Percentiles rank a stretch among this genome's conserved stretches.
These are phyloP conservation scores for Taphrina pruni DNA, from an alignment of 1,139 yeast genomes.

Conservation along the genomic window DNA sequence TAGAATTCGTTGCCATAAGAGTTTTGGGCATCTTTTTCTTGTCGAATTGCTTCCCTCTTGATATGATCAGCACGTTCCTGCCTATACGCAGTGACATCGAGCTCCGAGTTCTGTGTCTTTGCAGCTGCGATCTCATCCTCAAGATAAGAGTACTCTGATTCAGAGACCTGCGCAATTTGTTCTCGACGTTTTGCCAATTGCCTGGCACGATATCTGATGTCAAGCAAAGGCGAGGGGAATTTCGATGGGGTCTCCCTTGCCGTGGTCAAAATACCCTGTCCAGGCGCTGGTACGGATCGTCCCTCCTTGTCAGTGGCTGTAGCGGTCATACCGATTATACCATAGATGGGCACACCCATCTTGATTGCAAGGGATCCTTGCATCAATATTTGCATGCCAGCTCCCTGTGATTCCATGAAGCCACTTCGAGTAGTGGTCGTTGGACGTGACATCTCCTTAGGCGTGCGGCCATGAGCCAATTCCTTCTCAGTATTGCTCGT, in stretches of 20 bases:
- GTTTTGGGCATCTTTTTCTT: constrained; percentile 84
- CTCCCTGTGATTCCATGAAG: constrained; percentile 99
- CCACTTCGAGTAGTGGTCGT: constrained; percentile 95
- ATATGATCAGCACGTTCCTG: constrained; percentile 88
- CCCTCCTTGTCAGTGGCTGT: constrained; percentile 99
- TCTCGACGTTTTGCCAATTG: constrained; percentile 79
- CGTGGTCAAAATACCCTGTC: constrained; percentile 97
- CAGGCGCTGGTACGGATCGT: constrained; percentile 99
- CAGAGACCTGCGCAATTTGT: constrained; percentile 86
- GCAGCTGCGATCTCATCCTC: constrained; percentile 71
- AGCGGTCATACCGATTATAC: constrained; percentile 89
- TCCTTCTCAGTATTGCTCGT: constrained; percentile 89
- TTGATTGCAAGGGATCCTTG: constrained; percentile 88
- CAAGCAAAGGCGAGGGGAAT: constrained; percentile 79
- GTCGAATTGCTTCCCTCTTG: constrained; percentile 81
- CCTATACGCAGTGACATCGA: constrained; percentile 60
- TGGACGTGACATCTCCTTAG: constrained; percentile 98
- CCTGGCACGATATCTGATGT: constrained; percentile 91
- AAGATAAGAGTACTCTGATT: constrained; percentile 73
- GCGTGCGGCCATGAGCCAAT: constrained; percentile 94
- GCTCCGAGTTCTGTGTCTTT: constrained; percentile 52
- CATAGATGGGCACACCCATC: constrained; percentile 99
- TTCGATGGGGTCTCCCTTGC: constrained; percentile 90
- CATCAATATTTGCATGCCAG: constrained; percentile 98
- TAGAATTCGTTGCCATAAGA: constrained; percentile 97